These are phyloP conservation scores for Penicillium sp. DNA, from an alignment of 2,329 filamentous ascomycete species.

Conservation along the genomic window DNA sequence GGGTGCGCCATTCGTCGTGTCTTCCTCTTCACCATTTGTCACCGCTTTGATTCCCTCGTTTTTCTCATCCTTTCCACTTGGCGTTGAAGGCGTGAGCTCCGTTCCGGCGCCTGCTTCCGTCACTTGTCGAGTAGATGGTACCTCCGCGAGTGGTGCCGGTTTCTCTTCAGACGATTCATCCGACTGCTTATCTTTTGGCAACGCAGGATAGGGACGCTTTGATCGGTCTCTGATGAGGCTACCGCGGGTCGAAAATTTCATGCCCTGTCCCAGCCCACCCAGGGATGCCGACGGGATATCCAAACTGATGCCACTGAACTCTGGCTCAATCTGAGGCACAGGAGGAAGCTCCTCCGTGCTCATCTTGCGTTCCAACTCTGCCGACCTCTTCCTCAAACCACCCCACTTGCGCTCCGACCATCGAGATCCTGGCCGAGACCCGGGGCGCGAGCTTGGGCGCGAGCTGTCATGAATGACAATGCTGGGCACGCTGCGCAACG, in stretches of 20 bases:
- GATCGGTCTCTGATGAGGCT: constrained; percentile 58
- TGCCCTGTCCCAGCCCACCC: constrained; percentile 54
- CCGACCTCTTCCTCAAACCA: constrained; percentile 37
- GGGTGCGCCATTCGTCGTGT: constrained; percentile 19
- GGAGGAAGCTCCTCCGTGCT: constrained; percentile 34
- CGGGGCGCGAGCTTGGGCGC: constrained; percentile 31
- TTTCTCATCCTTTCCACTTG: not conserved
- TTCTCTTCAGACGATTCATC: constrained; percentile 6
- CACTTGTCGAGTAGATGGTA: constrained; percentile 10
- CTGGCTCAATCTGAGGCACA: constrained; percentile 34
- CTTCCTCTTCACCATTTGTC: constrained; percentile 12
- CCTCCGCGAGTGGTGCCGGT: constrained; percentile 8
- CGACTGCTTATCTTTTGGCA: constrained; percentile 20
- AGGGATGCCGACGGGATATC: constrained; percentile 58
- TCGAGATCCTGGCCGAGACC: constrained; percentile 43
- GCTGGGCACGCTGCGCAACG: constrained; percentile 41
- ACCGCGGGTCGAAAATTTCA: constrained; percentile 62
- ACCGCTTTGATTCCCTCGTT: constrained; percentile 5
- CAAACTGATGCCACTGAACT: constrained; percentile 55
- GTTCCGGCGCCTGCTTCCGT: constrained; percentile 26
- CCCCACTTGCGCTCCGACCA: constrained; percentile 49
- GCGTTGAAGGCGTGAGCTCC: constrained; percentile 9
- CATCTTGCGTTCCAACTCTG: constrained; percentile 34
- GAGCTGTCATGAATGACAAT: constrained; percentile 42
- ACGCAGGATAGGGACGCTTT: constrained; percentile 27